Percentiles rank a stretch among this genome's conserved stretches.
phyloP scores from a whole-genome alignment of 1,284 basidiomycete genomes.

The Gymnopus androsaceus region DNA sequence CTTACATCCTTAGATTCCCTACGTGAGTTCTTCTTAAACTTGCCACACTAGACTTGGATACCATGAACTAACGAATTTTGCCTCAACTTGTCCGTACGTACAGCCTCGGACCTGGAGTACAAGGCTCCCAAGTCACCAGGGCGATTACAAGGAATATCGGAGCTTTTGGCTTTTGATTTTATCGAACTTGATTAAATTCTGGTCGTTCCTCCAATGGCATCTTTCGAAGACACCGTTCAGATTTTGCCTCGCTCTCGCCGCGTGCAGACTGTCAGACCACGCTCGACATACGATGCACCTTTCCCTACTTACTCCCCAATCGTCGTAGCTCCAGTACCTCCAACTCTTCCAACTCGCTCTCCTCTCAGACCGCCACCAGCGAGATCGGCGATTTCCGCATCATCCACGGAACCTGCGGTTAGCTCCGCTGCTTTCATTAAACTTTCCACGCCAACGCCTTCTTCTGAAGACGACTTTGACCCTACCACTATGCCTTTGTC shows the following conservation, averaged over 20 bases:
- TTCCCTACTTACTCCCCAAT: slow-evolving; percentile 1
- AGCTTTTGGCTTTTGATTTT: slow-evolving; percentile 2
- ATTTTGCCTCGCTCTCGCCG: slow-evolving; percentile 37
- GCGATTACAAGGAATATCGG: not conserved
- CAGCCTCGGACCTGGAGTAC: not conserved
- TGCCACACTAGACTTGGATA: not conserved
- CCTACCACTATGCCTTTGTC: slow-evolving; percentile 24
- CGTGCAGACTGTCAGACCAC: slow-evolving; percentile 28
- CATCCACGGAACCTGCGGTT: slow-evolving; percentile 13
- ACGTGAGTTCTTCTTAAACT: not conserved
- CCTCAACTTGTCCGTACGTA: not conserved
- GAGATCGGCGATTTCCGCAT: slow-evolving; percentile 22
- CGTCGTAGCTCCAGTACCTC: not conserved
- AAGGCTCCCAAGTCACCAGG: not conserved
- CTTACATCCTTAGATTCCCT: no score
- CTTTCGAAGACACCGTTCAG: not conserved
- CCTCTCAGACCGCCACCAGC: slow-evolving; percentile 38
- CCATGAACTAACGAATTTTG: not conserved
- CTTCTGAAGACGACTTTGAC: slow-evolving; percentile 30
- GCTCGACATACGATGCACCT: slow-evolving; percentile 7
- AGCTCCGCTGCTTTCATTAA: slow-evolving; percentile 18
- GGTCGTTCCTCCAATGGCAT: slow-evolving; percentile 11
- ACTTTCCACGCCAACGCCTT: slow-evolving; percentile 25
- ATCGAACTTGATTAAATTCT: slow-evolving; percentile 1
- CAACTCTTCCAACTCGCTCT: slow-evolving; percentile 35